Percentiles rank a stretch among this genome's conserved stretches.
phyloP scores from a whole-genome alignment of 208 protist genomes.

The Trypanosoma avium region DNA sequence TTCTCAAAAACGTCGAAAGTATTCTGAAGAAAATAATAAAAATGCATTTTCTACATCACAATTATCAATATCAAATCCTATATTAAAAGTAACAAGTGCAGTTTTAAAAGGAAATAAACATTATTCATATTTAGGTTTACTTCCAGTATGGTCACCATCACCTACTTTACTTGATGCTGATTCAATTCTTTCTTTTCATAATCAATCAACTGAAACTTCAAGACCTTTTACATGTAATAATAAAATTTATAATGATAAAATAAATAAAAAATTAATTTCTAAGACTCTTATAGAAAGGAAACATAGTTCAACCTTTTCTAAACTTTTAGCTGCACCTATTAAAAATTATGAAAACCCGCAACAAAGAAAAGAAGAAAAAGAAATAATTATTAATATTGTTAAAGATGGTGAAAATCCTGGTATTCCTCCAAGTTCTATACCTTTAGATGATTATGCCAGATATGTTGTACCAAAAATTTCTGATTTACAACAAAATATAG shows the following conservation, averaged over 20 bases:
- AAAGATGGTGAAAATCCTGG: constrained; percentile 16
- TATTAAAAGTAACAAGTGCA: background rate
- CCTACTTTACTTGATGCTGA: constrained; percentile 27
- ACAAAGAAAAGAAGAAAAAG: background rate
- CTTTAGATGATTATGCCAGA: constrained; percentile 27
- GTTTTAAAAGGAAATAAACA: background rate
- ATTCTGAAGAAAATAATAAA: background rate
- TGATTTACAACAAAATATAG: background rate
- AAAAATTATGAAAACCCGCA: background rate
- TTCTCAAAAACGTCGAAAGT: constrained; percentile 6
- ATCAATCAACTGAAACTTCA: background rate
- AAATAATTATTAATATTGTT: background rate
- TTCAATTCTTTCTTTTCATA: constrained; percentile 26
- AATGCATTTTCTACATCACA: too few species aligned
- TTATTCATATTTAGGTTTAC: constrained; percentile 12
- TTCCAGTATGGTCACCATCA: constrained; percentile 17
- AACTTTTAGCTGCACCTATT: constrained; percentile 13
- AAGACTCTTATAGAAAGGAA: background rate
- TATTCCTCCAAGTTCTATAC: constrained; percentile 11
- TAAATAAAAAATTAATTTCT: background rate
- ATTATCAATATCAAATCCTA: too few species aligned
- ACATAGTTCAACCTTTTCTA: constrained; percentile 19
- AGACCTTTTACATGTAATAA: background rate
- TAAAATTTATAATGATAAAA: background rate
- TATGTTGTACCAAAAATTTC: constrained; percentile 22